Percentiles rank a stretch among this genome's conserved stretches.
Conservation (phyloP, 1,284 basidiomycete genomes). For the Fomitopsis pinicola region DNA sequence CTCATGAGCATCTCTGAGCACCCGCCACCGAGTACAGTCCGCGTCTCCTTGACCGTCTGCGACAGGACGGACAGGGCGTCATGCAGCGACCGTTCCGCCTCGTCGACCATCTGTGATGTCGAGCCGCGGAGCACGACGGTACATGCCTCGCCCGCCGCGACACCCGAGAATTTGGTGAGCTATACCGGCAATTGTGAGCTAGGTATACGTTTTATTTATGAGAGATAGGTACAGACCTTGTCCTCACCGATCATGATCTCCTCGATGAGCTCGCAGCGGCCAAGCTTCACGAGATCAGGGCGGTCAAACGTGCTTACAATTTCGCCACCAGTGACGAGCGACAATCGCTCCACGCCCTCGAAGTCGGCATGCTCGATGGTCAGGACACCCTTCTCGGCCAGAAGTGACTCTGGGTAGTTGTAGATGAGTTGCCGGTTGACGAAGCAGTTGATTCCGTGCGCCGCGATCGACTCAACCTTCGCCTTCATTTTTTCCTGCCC, state of each 20-base stretch:
- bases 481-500: slow-evolving; percentile 96
- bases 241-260: slow-evolving; percentile 99
- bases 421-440: slow-evolving; percentile 99
- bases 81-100: slow-evolving; percentile 96
- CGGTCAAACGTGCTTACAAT: slow-evolving; percentile 95
- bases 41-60: slow-evolving; percentile 96
- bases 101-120: slow-evolving; percentile 98
- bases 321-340: slow-evolving; percentile 96
- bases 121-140: slow-evolving; percentile 97
- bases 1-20: slow-evolving; percentile 99
- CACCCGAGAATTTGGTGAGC: slow-evolving; percentile 99
- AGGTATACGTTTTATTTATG: too few species aligned
- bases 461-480: slow-evolving; percentile 93
- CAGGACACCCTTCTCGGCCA: slow-evolving; percentile 93
- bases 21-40: slow-evolving; percentile 92
- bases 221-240: slow-evolving; percentile 54
- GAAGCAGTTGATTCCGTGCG: slow-evolving; percentile 96
- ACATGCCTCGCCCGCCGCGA: slow-evolving; percentile 97
- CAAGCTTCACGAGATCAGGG: slow-evolving; percentile 92
- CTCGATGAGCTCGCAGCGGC: slow-evolving; percentile 92
- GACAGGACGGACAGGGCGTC: slow-evolving; percentile 97
- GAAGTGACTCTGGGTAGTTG: slow-evolving; percentile 96
- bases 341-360: slow-evolving; percentile 95
- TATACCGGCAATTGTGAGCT: slow-evolving; percentile 27
- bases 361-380: slow-evolving; percentile 99